Evolutionary conservation across 2,329 filamentous ascomycete genomes (phyloP), one percentile per base, ranked within the genome.

Genomic region (Fonsecaea erecta): DNA sequence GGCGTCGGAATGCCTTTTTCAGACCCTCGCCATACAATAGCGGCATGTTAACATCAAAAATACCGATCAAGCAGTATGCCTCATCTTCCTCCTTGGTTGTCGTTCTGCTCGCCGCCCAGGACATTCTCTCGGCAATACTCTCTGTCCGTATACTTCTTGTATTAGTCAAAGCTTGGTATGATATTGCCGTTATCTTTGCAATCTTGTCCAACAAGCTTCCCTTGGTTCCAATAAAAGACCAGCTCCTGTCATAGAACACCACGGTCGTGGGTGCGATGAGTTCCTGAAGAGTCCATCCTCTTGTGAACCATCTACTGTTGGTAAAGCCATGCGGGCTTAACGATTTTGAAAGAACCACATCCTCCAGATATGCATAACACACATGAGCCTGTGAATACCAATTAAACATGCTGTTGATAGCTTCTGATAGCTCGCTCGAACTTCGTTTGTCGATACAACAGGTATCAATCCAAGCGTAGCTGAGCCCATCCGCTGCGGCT

Each of bases 41-140:
- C 0, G 80, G 75, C 76, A 83, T 80, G 43, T 79, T 75, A 21
- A 83, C 73, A 1, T 73, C 73, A 30, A 83, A 82, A 0, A 83
- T 73, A 0, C 81, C 81, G 2, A 83, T 64, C 0, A 83, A 70
- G 9, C 75, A 81, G 43, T 83, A 83, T 0, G 79, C 79, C 16
- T 73, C 74, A 43, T 83, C 81, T 51, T 83, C 80, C 0, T 59
- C 3, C 2, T 75, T 63, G 0, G 71, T 74, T 0, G 79, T 80
- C 2, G 71, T 62, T 18, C 74, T 73, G 16, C 62, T 64, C 8
- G 75, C 75, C 35, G 74, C 78, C 78, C 75, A 82, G 3, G 74
- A 77, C 79, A 80, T 80, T 16, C 77, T 75, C 35, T 76, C 74
- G 0, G 79, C 78, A 35, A 79, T 34, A 46, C 40, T 46, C 16